A percentile compares a stretch with the other conserved stretches of the same genome.
Conservation (phyloP, 192 early-diverging fungal species). For the Cetraspora pellucida region DNA sequence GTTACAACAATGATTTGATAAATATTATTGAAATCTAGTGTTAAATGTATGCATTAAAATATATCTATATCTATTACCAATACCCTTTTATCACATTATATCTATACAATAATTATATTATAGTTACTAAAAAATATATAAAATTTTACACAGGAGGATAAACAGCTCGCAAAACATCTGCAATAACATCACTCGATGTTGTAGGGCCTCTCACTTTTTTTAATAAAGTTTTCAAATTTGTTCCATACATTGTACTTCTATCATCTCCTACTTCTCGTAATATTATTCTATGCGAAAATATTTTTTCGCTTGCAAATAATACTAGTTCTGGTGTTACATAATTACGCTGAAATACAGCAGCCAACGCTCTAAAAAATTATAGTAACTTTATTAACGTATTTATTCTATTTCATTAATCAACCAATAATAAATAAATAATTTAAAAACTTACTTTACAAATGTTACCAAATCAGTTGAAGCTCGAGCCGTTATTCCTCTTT, state of each 20-base stretch:
- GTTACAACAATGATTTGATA: too few relatives aligned
- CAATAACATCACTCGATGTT: constrained; percentile 12
- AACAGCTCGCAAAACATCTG: constrained; percentile 28
- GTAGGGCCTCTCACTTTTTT: not conserved
- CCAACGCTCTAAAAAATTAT: constrained; percentile 42
- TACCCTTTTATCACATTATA: too few relatives aligned
- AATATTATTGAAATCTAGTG: too few relatives aligned
- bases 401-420: not conserved
- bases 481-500: constrained; percentile 56
- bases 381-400: not conserved
- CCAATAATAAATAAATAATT: not conserved
- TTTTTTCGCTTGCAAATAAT: constrained; percentile 57
- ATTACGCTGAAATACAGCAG: constrained; percentile 52
- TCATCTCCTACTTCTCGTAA: constrained; percentile 26
- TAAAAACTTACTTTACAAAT: constrained; percentile 48
- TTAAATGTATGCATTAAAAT: too few relatives aligned
- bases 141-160: constrained; percentile 22
- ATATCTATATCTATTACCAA: too few relatives aligned
- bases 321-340: constrained; percentile 60
- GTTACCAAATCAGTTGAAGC: constrained; percentile 53
- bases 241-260: constrained; percentile 32
- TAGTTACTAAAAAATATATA: too few relatives aligned
- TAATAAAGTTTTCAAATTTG: not conserved
- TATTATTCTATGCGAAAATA: constrained; percentile 56
- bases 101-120: too few relatives aligned